Conservation (phyloP, 371 early-diverging fungal genomes). For the Blakeslea trispora region DNA sequence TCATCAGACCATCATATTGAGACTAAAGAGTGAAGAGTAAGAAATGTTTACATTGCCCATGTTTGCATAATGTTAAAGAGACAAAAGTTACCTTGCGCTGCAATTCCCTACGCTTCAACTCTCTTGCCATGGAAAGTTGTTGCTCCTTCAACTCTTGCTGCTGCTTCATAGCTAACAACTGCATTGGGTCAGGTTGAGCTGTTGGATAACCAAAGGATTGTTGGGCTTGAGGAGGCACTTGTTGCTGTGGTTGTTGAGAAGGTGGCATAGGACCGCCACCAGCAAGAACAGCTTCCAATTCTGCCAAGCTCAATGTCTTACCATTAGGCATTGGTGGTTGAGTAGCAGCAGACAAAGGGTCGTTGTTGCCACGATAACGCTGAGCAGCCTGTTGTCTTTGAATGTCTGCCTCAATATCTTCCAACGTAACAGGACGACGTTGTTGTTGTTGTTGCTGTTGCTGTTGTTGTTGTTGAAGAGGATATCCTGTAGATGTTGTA, state of each 20-base stretch:
- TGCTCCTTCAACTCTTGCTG: conserved; percentile 34
- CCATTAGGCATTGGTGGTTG: conserved; percentile 4
- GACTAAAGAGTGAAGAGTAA: conserved; percentile 43
- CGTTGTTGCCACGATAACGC: conserved; percentile 23
- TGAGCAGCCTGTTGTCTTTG: conserved; percentile 36
- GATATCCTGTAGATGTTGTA: conserved; percentile 22
- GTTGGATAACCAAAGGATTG: conserved; percentile 20
- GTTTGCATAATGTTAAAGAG: neutral
- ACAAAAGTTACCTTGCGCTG: conserved; percentile 38
- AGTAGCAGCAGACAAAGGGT: conserved; percentile 4
- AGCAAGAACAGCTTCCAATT: conserved; percentile 68
- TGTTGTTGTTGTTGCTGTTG: conserved; percentile 40
- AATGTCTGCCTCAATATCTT: conserved; percentile 65
- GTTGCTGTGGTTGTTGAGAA: conserved; percentile 9
- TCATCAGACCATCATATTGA: conserved; percentile 86
- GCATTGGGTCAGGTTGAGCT: conserved; percentile 32
- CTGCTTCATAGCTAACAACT: conserved; percentile 32
- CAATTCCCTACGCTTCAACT: conserved; percentile 49
- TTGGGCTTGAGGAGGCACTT: conserved; percentile 5
- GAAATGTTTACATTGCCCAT: neutral
- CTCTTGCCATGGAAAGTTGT: conserved; percentile 35
- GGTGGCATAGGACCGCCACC: conserved; percentile 12
- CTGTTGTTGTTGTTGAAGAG: conserved; percentile 25
- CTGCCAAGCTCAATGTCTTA: conserved; percentile 66
- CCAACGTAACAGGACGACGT: conserved; percentile 37